Percentiles rank a stretch among this genome's conserved stretches.
Conservation (phyloP, 306 rosid species). For the Malus sieversii region DNA sequence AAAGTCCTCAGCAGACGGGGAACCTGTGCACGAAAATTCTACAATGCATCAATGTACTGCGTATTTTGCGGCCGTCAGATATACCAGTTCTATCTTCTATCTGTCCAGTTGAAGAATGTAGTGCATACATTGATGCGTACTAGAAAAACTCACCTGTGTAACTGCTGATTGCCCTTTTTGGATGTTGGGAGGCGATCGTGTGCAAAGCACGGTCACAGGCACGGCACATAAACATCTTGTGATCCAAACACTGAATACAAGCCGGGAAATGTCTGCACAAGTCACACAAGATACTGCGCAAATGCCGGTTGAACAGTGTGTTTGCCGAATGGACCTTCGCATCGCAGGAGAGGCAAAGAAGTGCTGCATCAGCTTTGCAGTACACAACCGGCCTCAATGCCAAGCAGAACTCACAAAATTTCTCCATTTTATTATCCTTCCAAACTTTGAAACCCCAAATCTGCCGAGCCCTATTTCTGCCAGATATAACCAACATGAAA, state of each 20-base stretch:
- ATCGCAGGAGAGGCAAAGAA: conserved; percentile 83
- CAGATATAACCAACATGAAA: not conserved
- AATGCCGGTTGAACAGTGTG: conserved; percentile 61
- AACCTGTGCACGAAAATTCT: conserved; percentile 23
- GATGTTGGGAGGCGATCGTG: conserved; percentile 25
- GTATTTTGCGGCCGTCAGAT: too few relatives aligned
- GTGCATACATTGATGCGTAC: too few relatives aligned
- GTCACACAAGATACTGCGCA: conserved; percentile 55
- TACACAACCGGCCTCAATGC: conserved; percentile 63
- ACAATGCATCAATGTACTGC: too few relatives aligned
- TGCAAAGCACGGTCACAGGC: conserved; percentile 58
- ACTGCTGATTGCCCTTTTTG: conserved; percentile 45
- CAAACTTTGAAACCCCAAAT: conserved; percentile 13
- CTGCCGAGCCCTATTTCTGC: not conserved
- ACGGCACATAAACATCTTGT: conserved; percentile 55
- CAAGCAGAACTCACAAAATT: conserved; percentile 70
- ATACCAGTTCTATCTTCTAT: too few relatives aligned
- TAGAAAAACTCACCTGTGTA: conserved; percentile 34
- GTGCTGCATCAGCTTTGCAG: conserved; percentile 83
- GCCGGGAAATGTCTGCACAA: conserved; percentile 47
- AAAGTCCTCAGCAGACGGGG: conserved; percentile 73
- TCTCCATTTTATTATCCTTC: conserved; percentile 50
- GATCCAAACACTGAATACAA: conserved; percentile 51
- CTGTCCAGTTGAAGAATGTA: too few relatives aligned
- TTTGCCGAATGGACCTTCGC: conserved; percentile 86